Conservation (phyloP, 225 moss, liverwort and hornwort species). For the Polytrichum formosum region DNA sequence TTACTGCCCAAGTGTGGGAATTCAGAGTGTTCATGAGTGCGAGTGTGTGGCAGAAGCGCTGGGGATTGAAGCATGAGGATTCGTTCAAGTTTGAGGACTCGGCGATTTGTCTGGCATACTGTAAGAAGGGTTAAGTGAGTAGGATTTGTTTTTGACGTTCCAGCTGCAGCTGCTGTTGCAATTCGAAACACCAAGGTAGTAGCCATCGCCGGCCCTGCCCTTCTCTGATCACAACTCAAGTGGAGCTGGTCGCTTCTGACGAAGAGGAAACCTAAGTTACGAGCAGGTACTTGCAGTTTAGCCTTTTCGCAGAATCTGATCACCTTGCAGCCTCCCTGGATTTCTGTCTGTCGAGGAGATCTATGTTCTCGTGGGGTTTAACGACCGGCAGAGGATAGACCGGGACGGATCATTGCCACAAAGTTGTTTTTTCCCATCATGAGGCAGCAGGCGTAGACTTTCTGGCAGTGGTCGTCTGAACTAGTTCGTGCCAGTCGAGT, state of each 20-base stretch:
- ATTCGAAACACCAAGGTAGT: neutral
- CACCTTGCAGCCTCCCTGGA: neutral
- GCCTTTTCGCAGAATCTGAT: neutral
- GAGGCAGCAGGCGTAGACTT: too few species aligned
- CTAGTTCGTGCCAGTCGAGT: too few species aligned
- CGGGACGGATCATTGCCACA: too few species aligned
- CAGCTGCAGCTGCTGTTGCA: neutral
- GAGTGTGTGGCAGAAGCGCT: neutral
- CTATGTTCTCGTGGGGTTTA: too few species aligned
- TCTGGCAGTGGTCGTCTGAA: too few species aligned
- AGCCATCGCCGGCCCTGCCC: too few species aligned
- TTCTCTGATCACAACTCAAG: too few species aligned
- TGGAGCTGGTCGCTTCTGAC: too few species aligned
- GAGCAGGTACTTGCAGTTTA: neutral
- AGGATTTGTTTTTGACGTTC: neutral
- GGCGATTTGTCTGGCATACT: neutral
- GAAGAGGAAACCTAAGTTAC: neutral
- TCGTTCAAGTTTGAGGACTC: neutral
- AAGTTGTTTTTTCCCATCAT: too few species aligned
- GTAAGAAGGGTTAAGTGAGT: neutral
- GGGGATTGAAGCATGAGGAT: neutral
- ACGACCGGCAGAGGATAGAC: too few species aligned
- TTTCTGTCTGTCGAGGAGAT: too few species aligned
- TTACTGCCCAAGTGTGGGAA: conserved; percentile 2
- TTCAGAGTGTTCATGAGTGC: neutral